These are phyloP conservation scores for Carex myosuroides DNA, from an alignment of 176 grass and related monocot genomes.

Conservation along the genomic window DNA sequence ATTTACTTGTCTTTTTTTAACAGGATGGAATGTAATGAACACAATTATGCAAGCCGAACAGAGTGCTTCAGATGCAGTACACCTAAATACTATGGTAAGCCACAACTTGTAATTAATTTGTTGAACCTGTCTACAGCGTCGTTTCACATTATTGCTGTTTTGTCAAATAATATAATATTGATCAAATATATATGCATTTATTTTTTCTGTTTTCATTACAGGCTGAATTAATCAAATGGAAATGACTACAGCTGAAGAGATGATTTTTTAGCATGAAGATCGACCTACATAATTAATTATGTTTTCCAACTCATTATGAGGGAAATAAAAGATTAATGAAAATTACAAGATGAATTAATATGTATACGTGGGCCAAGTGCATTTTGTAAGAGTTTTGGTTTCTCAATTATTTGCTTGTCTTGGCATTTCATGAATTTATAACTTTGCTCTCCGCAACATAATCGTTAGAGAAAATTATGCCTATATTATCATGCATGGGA, in stretches of 20 bases:
- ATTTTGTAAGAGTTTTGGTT: background rate
- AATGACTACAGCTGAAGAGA: background rate
- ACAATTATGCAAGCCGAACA: constrained; percentile 75
- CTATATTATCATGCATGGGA: background rate
- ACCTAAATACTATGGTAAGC: constrained; percentile 56
- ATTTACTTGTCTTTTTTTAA: background rate
- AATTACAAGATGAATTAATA: background rate
- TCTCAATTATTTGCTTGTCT: background rate
- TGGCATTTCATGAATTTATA: background rate
- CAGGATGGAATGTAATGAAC: constrained; percentile 63
- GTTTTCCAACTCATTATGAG: background rate
- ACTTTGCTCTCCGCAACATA: background rate
- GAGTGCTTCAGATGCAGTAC: constrained; percentile 69
- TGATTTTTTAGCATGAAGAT: background rate
- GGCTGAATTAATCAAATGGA: background rate
- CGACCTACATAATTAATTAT: background rate
- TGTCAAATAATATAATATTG: background rate
- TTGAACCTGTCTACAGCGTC: background rate
- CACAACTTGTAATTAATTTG: background rate
- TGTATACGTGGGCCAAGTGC: background rate
- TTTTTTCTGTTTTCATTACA: background rate
- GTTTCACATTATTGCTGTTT: background rate
- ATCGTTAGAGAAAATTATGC: background rate
- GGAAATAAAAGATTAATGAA: constrained; percentile 5
- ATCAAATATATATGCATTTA: background rate